These are phyloP conservation scores for Eremochloa ophiuroides DNA, from an alignment of 176 grass and related monocot genomes.

Conservation along the genomic window DNA sequence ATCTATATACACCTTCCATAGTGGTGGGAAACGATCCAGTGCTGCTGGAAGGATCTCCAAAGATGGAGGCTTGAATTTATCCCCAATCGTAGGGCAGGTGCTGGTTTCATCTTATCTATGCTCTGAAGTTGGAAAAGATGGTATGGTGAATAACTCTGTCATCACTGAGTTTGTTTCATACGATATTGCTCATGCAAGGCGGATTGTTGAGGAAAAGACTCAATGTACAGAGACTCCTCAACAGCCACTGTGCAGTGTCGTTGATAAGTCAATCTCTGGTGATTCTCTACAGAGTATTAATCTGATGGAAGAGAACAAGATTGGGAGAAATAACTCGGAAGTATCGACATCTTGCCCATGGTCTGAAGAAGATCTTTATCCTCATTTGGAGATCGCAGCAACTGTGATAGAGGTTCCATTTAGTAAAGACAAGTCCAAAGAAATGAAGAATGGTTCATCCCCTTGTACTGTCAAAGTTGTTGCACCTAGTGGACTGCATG, in stretches of 20 bases:
- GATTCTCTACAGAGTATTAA: conserved; percentile 21
- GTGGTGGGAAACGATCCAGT: conserved; percentile 49
- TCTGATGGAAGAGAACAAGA: conserved; percentile 20
- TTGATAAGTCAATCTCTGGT: conserved; percentile 2
- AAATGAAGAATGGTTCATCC: conserved; percentile 27
- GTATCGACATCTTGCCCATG: conserved; percentile 68
- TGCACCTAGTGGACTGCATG: conserved; percentile 68
- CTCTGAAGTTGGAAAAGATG: conserved; percentile 73
- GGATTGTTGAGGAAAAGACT: conserved; percentile 53
- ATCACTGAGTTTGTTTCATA: conserved; percentile 78
- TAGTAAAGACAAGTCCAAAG: conserved; percentile 46
- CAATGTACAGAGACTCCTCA: conserved; percentile 42
- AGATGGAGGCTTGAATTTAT: conserved; percentile 35
- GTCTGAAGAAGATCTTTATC: conserved; percentile 65
- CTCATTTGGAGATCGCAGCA: conserved; percentile 82
- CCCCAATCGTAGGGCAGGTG: conserved; percentile 79
- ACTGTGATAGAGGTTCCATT: conserved; percentile 73
- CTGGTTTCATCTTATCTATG: conserved; percentile 82
- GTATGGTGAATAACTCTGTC: conserved; percentile 55
- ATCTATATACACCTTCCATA: conserved; percentile 92
- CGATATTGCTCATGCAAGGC: conserved; percentile 71
- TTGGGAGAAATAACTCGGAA: conserved; percentile 41
- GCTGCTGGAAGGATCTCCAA: conserved; percentile 55
- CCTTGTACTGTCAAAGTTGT: conserved; percentile 59
- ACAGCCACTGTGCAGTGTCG: background rate